These are phyloP conservation scores for Suillus discolor DNA, from an alignment of 768 basidiomycete genomes.

Conservation along the genomic window DNA sequence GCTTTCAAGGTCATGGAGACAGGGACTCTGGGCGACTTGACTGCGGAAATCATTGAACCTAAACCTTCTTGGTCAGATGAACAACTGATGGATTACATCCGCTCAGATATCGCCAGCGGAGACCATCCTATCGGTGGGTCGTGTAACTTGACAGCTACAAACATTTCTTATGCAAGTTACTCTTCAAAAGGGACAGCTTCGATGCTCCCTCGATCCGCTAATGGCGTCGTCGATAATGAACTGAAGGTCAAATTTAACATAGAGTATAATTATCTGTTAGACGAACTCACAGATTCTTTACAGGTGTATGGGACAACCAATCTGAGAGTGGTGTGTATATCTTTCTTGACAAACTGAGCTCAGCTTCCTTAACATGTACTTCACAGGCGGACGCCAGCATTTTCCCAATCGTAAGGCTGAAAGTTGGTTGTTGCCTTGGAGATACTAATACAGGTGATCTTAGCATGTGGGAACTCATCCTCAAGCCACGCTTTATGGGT, in stretches of 20 bases:
- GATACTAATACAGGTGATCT: background rate
- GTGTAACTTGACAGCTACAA: background rate
- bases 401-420: conserved; percentile 18
- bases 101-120: conserved; percentile 11
- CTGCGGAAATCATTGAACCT: conserved; percentile 17
- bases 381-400: conserved; percentile 21
- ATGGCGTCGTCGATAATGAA: conserved; percentile 18
- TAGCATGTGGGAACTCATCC: conserved; percentile 22
- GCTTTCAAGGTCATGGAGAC: conserved; percentile 18
- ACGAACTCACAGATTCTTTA: background rate
- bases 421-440: background rate
- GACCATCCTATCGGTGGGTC: conserved; percentile 16
- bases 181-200: conserved; percentile 17
- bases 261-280: background rate
- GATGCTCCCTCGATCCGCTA: conserved; percentile 21
- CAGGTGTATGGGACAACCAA: conserved; percentile 21
- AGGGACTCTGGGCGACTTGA: conserved; percentile 16
- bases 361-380: background rate
- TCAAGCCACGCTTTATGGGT: conserved; percentile 23
- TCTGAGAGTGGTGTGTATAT: conserved; percentile 14
- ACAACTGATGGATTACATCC: conserved; percentile 16
- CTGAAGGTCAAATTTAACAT: conserved; percentile 13
- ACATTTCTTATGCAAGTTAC: background rate
- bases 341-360: background rate
- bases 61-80: conserved; percentile 20